These are phyloP conservation scores for Scedosporium apiospermum DNA, from an alignment of 2,329 filamentous ascomycete species.

Conservation along the genomic window DNA sequence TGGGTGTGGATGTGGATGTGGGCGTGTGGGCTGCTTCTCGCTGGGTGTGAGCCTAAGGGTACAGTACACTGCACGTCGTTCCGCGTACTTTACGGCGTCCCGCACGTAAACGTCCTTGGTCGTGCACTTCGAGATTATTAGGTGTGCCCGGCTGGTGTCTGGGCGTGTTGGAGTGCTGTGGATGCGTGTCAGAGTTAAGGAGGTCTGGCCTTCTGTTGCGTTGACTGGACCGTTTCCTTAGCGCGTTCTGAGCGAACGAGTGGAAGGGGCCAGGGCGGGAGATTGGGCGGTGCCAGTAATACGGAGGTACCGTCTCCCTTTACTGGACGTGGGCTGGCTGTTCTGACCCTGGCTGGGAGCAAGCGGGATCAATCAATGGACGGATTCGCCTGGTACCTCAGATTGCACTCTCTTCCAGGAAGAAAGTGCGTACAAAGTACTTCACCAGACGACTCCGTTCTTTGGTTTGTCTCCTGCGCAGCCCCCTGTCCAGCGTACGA, in stretches of 20 bases:
- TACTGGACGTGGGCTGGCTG: neutral
- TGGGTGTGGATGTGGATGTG: neutral
- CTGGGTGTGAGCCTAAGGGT: neutral
- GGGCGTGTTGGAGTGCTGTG: neutral
- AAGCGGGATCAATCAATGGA: neutral
- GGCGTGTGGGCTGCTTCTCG: neutral
- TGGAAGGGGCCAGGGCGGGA: neutral
- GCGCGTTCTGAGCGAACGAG: conserved; percentile 2
- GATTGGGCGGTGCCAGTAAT: conserved; percentile 4
- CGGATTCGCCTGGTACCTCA: neutral
- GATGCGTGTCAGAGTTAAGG: conserved; percentile 3
- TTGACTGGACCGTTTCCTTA: conserved; percentile 5
- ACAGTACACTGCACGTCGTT: neutral
- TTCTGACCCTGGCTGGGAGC: neutral
- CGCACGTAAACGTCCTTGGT: too few species aligned
- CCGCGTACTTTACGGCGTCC: neutral
- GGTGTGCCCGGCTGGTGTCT: neutral
- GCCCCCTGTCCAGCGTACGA: neutral
- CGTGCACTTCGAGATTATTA: too few species aligned
- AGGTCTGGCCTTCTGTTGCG: neutral
- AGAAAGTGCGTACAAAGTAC: neutral
- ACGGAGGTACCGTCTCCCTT: neutral
- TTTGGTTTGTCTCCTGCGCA: neutral
- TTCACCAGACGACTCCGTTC: neutral
- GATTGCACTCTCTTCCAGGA: neutral